Evolutionary conservation across 192 early-diverging fungal genomes (phyloP), one percentile per base, ranked within the genome.

Genomic region (Pecoramyces ruminantium): DNA sequence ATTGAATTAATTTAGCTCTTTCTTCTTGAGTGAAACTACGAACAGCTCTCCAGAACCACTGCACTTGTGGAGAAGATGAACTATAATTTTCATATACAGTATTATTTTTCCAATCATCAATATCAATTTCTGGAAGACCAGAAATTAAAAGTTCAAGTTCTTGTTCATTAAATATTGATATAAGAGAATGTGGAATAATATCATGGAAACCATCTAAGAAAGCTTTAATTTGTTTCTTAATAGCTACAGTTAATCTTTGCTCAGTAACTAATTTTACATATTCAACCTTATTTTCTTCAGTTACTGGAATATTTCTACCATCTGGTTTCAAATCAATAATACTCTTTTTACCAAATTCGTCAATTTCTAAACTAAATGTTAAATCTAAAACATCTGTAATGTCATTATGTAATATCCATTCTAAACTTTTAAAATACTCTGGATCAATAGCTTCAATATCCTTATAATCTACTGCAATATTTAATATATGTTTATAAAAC

Each of bases 31-130:
- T 93, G 85, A 98, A 98, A 84, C 93, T 95, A 28, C 97, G 92
- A 29, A 99, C 97, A 0, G 95, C 96, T 39, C 97, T 88, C 97
- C 97, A 99, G 89, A 99, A 99, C 95, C 96, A 96, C 84, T 97
- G 96, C 77, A 99, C 93, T 84, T 96, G 96, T 28, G 95, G 94
- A 28, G 94, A 94, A 27, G 93, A 87, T 17, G 88, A 84, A 27
- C 92, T 90, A 85, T 96, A 99, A 51, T 95, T 94, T 81, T 96
- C 94, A 84, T 99, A 99, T 9, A 39, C 78, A 17, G 96, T 95
- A 86, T 96, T 97, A 87, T 99, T 99, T 83, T 96, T 95, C 97
- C 97, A 98, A 85, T 99, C 97, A 83, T 99, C 97, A 79, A 99
- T 94, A 84, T 99, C 97, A 83, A 99, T 96, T 82, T 99, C 97